These are phyloP conservation scores for Trametes hirsuta DNA, from an alignment of 1,284 basidiomycete species.

Conservation along the genomic window DNA sequence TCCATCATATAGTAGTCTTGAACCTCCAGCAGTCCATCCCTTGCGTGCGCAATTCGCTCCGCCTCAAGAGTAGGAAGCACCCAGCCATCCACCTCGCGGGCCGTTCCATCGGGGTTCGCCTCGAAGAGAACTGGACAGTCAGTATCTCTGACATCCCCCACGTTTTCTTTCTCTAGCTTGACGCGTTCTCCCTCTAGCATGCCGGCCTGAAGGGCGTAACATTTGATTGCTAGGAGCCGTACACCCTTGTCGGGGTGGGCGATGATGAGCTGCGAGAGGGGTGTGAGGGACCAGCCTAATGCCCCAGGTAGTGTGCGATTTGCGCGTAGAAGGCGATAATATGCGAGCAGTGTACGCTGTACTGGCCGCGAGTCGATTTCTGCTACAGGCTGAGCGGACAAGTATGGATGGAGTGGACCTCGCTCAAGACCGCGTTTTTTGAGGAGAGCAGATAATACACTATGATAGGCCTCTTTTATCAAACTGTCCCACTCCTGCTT, in stretches of 20 bases:
- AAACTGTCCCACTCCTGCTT: neutral
- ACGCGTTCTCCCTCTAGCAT: slow-evolving; percentile 80
- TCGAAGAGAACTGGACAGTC: slow-evolving; percentile 64
- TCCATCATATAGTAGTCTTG: slow-evolving; percentile 52
- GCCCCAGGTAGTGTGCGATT: slow-evolving; percentile 69
- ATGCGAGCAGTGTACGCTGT: slow-evolving; percentile 74
- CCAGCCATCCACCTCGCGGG: slow-evolving; percentile 71
- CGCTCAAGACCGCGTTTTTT: slow-evolving; percentile 44
- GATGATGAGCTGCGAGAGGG: slow-evolving; percentile 61
- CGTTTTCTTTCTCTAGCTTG: slow-evolving; percentile 59
- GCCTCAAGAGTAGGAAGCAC: slow-evolving; percentile 72
- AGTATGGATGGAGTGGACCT: slow-evolving; percentile 58
- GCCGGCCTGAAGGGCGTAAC: slow-evolving; percentile 73
- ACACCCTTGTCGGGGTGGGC: slow-evolving; percentile 64
- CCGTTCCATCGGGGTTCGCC: slow-evolving; percentile 45
- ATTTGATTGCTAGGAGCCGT: slow-evolving; percentile 74
- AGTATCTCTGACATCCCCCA: slow-evolving; percentile 58
- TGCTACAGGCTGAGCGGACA: slow-evolving; percentile 36
- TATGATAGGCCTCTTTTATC: neutral
- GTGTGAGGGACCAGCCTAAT: slow-evolving; percentile 67
- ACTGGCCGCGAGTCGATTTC: slow-evolving; percentile 48
- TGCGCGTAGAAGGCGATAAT: slow-evolving; percentile 77
- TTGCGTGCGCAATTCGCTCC: slow-evolving; percentile 57
- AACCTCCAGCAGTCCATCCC: slow-evolving; percentile 49
- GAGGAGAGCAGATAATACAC: slow-evolving; percentile 56